A percentile compares a stretch with the other conserved stretches of the same genome.
Evolutionary conservation across 495 filamentous ascomycete species (phyloP).

Genomic region (Bombardia bombarda): DNA sequence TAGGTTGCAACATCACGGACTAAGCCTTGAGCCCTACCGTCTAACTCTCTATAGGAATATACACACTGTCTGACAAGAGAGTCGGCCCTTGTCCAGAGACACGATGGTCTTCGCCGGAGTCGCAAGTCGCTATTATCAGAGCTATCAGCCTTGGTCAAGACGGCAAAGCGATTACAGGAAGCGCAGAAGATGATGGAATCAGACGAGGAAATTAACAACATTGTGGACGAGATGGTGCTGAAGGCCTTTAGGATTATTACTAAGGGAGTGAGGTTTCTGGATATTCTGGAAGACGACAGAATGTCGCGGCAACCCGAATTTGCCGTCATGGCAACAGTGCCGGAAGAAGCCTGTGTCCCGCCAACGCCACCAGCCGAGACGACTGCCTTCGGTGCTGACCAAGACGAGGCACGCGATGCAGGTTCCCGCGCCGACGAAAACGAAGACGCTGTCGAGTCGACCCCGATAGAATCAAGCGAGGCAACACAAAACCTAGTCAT

Average conservation of each 20-base stretch:
- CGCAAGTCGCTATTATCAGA: conserved; percentile 85
- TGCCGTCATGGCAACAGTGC: conserved; percentile 51
- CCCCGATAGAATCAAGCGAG: conserved; percentile 21
- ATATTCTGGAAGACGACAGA: conserved; percentile 71
- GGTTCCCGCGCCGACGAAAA: conserved; percentile 25
- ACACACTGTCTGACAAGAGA: conserved; percentile 84
- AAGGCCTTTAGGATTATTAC: conserved; percentile 93
- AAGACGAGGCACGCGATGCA: conserved; percentile 27
- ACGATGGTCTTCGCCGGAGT: conserved; percentile 68
- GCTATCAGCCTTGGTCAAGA: conserved; percentile 79
- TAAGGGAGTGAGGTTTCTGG: conserved; percentile 84
- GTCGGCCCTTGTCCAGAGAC: conserved; percentile 59
- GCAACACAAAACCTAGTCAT: conserved; percentile 23
- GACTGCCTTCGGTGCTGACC: conserved; percentile 27
- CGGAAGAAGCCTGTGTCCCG: conserved; percentile 55
- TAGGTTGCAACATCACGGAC: conserved; percentile 36
- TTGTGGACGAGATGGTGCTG: conserved; percentile 85
- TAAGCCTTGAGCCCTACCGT: conserved; percentile 7
- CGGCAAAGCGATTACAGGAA: conserved; percentile 73
- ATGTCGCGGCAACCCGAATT: conserved; percentile 41
- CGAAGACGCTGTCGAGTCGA: conserved; percentile 19
- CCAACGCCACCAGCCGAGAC: conserved; percentile 67
- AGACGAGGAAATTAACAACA: conserved; percentile 58
- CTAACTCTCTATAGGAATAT: conserved; percentile 54
- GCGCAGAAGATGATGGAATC: conserved; percentile 37